Evolutionary conservation across 495 filamentous ascomycete genomes (phyloP).

Genomic region (Penicillium tannophilum): DNA sequence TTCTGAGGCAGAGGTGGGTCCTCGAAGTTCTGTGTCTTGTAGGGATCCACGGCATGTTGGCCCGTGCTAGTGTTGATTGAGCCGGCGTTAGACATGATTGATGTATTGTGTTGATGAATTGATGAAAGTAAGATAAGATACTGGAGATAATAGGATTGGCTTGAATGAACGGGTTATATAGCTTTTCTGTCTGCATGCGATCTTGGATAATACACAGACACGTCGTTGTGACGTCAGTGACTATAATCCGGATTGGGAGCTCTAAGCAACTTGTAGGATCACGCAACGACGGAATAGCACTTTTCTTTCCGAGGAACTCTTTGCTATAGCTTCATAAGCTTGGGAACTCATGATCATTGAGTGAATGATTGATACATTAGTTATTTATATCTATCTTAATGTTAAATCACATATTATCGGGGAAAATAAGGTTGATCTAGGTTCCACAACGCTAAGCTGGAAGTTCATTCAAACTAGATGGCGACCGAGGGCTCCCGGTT

Average conservation of each 20-base stretch:
- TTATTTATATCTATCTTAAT: no score
- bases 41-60: conserved; percentile 72
- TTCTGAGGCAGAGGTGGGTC: conserved; percentile 69
- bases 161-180: neutral
- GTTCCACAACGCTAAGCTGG: no score
- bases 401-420: no score
- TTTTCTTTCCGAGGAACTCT: neutral
- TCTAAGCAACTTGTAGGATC: neutral
- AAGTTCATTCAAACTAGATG: no score
- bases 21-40: conserved; percentile 71
- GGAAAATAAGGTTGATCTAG: no score
- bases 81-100: conserved; percentile 34
- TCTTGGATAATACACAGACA: conserved; percentile 13
- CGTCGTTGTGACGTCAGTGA: conserved; percentile 38
- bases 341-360: no score
- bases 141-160: neutral
- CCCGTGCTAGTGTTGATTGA: conserved; percentile 63
- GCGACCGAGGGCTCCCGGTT: no score
- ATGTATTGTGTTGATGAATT: neutral
- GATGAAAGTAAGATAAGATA: neutral
- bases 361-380: no score
- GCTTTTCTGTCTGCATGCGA: conserved; percentile 4
- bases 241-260: conserved; percentile 25
- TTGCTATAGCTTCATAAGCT: no score
- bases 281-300: neutral